These are phyloP conservation scores for Kwoniella mangroviensis DNA, from an alignment of 768 basidiomycete genomes.

Conservation along the genomic window DNA sequence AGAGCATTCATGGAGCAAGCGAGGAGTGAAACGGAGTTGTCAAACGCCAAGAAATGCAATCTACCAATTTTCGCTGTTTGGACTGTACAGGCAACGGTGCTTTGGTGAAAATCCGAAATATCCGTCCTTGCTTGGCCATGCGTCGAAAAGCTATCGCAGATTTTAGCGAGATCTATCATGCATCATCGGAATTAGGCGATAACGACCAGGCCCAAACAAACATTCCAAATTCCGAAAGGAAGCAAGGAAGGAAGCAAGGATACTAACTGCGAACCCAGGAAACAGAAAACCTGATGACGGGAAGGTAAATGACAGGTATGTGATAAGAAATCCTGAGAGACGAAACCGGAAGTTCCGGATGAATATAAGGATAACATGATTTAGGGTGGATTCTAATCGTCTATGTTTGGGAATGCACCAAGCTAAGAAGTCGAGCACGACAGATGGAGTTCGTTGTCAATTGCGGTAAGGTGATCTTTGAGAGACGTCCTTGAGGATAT, in stretches of 20 bases:
- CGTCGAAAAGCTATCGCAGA: neutral
- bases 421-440: too few species aligned
- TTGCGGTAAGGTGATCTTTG: too few species aligned
- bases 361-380: neutral
- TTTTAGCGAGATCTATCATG: neutral
- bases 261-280: neutral
- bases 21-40: too few species aligned
- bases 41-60: too few species aligned
- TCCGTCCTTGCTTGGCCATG: neutral
- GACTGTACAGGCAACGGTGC: neutral
- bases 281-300: neutral
- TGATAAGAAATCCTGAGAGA: neutral
- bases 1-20: too few species aligned
- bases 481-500: too few species aligned
- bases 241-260: neutral
- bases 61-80: neutral
- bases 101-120: neutral
- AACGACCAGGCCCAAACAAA: neutral
- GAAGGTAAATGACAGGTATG: neutral
- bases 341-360: neutral
- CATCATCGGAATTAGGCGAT: neutral
- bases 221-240: neutral
- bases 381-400: too few species aligned
- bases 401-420: neutral
- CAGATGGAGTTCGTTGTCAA: too few species aligned